phyloP scores from a whole-genome alignment of 2,329 filamentous ascomycete genomes.

The Fusarium agapanthi region DNA sequence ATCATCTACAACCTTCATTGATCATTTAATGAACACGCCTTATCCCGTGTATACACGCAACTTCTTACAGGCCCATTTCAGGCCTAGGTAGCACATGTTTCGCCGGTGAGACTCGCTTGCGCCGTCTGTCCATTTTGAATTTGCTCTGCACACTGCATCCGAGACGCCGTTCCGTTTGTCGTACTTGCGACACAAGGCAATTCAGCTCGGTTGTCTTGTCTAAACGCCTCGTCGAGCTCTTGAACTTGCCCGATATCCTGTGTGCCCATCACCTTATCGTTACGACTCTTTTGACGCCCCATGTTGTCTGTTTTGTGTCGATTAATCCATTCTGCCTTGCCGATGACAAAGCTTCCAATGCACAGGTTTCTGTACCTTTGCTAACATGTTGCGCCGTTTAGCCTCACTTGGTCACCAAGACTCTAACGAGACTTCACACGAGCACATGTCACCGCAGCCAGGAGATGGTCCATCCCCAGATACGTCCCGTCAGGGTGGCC shows the following conservation, averaged over 20 bases:
- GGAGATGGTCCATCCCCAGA: constrained; percentile 67
- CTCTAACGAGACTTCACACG: constrained; percentile 45
- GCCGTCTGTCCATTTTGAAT: constrained; percentile 31
- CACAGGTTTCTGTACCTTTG: constrained; percentile 35
- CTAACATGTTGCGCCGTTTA: constrained; percentile 45
- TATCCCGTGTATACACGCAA: constrained; percentile 1
- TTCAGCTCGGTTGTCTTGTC: constrained; percentile 10
- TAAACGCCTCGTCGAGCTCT: constrained; percentile 3
- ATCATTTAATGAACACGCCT: constrained; percentile 36
- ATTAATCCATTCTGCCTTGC: constrained; percentile 30
- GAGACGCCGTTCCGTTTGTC: constrained; percentile 31
- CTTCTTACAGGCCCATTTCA: constrained; percentile 23
- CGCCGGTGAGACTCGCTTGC: constrained; percentile 43
- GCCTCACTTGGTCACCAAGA: constrained; percentile 40
- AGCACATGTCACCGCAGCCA: constrained; percentile 68
- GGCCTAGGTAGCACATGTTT: constrained; percentile 44
- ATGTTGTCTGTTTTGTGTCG: constrained; percentile 26
- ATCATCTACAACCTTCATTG: constrained; percentile 14
- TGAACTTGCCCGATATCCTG: constrained; percentile 5
- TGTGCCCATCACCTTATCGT: constrained; percentile 6
- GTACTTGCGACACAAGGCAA: constrained; percentile 30
- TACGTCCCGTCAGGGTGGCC: constrained; percentile 62
- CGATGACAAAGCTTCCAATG: constrained; percentile 39
- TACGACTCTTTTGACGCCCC: constrained; percentile 12
- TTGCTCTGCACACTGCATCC: constrained; percentile 31